These are phyloP conservation scores for Phaeosphaeriaceae sp. DNA, from an alignment of 2,329 filamentous ascomycete genomes.

Conservation along the genomic window DNA sequence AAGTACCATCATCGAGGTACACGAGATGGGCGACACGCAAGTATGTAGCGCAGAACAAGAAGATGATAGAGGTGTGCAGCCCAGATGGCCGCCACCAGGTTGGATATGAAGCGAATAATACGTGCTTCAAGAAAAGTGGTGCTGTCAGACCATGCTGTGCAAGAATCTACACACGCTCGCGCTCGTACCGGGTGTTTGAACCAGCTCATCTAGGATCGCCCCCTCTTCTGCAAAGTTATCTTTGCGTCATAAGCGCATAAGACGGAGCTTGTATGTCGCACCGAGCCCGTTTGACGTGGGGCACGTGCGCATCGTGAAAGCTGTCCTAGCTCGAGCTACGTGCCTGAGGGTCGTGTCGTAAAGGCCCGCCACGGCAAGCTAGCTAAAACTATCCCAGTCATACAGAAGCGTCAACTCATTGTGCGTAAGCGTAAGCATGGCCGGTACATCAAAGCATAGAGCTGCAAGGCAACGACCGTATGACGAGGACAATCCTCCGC, in stretches of 20 bases:
- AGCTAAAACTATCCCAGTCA: not conserved
- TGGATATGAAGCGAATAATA: constrained; percentile 1
- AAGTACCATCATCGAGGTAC: not conserved
- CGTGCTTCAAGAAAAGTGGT: too few species aligned
- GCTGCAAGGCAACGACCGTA: constrained; percentile 3
- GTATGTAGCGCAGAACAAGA: not conserved
- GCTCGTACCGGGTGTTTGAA: too few species aligned
- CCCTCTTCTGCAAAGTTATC: too few species aligned
- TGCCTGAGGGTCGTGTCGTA: not conserved
- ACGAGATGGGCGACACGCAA: constrained; percentile 6
- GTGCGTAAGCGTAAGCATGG: not conserved
- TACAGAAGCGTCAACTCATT: not conserved
- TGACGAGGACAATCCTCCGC: constrained; percentile 11
- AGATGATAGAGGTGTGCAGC: not conserved
- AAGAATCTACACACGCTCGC: too few species aligned
- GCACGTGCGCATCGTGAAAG: not conserved
- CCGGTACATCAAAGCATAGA: not conserved
- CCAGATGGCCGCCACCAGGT: not conserved
- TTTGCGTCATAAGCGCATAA: not conserved
- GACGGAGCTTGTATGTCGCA: not conserved
- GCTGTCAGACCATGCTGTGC: too few species aligned
- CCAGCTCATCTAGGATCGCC: too few species aligned
- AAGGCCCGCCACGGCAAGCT: not conserved
- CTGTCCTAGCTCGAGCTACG: not conserved
- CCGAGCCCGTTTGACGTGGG: not conserved